phyloP scores from a whole-genome alignment of 305 asterid genomes.

The Fraxinus floribunda region DNA sequence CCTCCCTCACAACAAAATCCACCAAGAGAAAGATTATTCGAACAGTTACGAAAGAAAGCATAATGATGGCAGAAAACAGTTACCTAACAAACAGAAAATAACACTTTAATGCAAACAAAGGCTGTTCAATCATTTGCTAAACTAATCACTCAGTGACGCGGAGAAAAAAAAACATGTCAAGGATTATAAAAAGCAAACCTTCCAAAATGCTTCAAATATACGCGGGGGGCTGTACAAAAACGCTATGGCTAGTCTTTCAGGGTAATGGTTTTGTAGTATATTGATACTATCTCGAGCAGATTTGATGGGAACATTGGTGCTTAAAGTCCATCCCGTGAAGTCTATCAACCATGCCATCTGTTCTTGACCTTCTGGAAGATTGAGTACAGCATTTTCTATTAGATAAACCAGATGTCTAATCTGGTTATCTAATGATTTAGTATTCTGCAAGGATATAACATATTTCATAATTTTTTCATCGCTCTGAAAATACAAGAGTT shows the following conservation, averaged over 20 bases:
- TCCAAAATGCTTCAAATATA: conserved; percentile 88
- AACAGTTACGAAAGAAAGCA: not conserved
- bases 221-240: conserved; percentile 89
- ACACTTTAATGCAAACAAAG: not conserved
- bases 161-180: not conserved
- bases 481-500: not conserved
- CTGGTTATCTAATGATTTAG: conserved; percentile 73
- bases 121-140: not conserved
- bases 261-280: conserved; percentile 85
- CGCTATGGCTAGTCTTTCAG: conserved; percentile 80
- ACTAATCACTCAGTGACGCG: too few species aligned
- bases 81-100: not conserved
- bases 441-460: conserved; percentile 53
- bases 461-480: not conserved
- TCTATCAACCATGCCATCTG: conserved; percentile 96
- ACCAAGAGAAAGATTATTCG: not conserved
- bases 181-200: conserved; percentile 42
- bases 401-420: conserved; percentile 85
- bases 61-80: not conserved
- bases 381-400: conserved; percentile 79
- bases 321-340: conserved; percentile 83
- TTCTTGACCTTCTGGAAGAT: conserved; percentile 90
- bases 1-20: not conserved
- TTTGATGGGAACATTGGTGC: conserved; percentile 71
- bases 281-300: conserved; percentile 71